Conservation (phyloP, 805 yeast species). For the Scheffersomyces amazonensis region DNA sequence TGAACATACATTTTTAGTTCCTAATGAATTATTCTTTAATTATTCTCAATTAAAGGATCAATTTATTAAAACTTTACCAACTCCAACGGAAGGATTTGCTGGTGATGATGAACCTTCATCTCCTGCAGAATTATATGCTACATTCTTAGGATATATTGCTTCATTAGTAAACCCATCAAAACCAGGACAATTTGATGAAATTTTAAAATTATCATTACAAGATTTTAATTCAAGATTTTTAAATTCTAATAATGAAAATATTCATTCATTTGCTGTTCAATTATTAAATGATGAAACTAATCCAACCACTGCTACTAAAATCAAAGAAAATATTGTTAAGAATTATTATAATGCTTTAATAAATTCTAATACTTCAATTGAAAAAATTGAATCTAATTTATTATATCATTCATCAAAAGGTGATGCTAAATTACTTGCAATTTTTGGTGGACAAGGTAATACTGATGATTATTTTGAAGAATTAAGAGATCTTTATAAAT, state of each 20-base stretch:
- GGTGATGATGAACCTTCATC: slow-evolving; percentile 86
- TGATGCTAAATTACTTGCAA: slow-evolving; percentile 65
- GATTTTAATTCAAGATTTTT: slow-evolving; percentile 86
- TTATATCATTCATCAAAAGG: slow-evolving; percentile 49
- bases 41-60: slow-evolving; percentile 87
- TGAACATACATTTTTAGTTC: slow-evolving; percentile 86
- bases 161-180: slow-evolving; percentile 40
- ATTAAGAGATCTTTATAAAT: slow-evolving; percentile 76
- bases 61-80: slow-evolving; percentile 74
- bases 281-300: slow-evolving; percentile 50
- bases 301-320: slow-evolving; percentile 70
- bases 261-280: slow-evolving; percentile 82
- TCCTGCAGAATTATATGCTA: slow-evolving; percentile 79
- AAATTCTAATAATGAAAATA: slow-evolving; percentile 47
- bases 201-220: slow-evolving; percentile 63
- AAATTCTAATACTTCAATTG: slow-evolving; percentile 22
- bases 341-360: slow-evolving; percentile 59
- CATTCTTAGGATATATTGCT: slow-evolving; percentile 75
- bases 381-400: slow-evolving; percentile 40
- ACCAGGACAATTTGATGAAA: slow-evolving; percentile 63
- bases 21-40: slow-evolving; percentile 72
- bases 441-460: slow-evolving; percentile 99
- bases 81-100: slow-evolving; percentile 78
- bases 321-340: slow-evolving; percentile 63
- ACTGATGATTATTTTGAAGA: slow-evolving; percentile 97